Evolutionary conservation across 306 rosid genomes (phyloP).

Genomic region (Senna tora): DNA sequence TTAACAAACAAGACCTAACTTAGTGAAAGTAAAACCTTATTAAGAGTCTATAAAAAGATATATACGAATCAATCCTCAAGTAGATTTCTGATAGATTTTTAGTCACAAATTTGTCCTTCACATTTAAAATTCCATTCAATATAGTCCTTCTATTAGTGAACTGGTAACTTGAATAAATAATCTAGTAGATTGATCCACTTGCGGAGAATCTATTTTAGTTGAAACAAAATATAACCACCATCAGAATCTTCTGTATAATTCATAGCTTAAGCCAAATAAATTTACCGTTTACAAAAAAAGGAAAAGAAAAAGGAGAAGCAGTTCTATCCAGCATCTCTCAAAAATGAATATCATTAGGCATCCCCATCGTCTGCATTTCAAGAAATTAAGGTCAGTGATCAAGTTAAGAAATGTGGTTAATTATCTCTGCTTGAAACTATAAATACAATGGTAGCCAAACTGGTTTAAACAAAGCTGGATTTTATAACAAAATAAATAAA

Average conservation of each 20-base stretch:
- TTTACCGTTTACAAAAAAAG: background rate
- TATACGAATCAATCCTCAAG: too few relatives aligned
- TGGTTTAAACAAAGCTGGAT: background rate
- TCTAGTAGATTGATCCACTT: background rate
- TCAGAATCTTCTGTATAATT: background rate
- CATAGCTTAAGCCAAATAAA: background rate
- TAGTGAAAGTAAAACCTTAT: too few relatives aligned
- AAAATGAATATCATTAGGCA: conserved; percentile 28
- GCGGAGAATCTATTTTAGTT: background rate
- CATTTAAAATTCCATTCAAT: background rate
- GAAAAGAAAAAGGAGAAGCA: background rate
- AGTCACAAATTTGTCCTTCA: background rate
- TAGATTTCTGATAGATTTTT: too few relatives aligned
- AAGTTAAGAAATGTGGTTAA: background rate
- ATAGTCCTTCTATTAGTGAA: background rate
- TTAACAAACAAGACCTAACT: too few relatives aligned
- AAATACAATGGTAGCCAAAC: background rate
- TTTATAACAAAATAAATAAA: too few relatives aligned
- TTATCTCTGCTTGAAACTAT: too few relatives aligned
- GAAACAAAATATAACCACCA: background rate
- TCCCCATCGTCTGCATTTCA: conserved; percentile 59
- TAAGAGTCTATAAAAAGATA: too few relatives aligned
- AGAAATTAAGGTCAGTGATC: background rate
- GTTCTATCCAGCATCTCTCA: background rate
- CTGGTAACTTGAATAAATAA: background rate